phyloP scores from a whole-genome alignment of 352 stramenopile genomes.

The Pythium monospermum region DNA sequence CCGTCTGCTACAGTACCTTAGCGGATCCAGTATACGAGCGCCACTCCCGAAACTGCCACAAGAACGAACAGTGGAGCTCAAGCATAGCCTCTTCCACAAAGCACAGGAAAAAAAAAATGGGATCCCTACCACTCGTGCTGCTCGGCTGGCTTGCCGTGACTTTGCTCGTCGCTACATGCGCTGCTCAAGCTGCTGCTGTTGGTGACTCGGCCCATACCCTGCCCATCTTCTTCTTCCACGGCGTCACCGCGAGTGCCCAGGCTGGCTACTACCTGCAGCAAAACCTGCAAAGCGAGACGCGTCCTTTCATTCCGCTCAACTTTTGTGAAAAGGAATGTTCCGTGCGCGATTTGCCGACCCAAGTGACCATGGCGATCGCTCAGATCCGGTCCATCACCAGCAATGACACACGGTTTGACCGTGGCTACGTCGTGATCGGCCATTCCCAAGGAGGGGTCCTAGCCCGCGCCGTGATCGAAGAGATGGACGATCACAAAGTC shows the following conservation, averaged over 20 bases:
- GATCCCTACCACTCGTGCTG: too few species aligned
- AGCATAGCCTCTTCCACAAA: too few species aligned
- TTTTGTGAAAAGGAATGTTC: slow-evolving; percentile 42
- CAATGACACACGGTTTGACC: slow-evolving; percentile 28
- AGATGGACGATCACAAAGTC: slow-evolving; percentile 52
- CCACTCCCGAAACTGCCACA: too few species aligned
- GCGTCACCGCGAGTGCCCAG: slow-evolving; percentile 26
- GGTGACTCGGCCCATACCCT: slow-evolving; percentile 10
- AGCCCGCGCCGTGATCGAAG: slow-evolving; percentile 39
- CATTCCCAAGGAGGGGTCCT: slow-evolving; percentile 42
- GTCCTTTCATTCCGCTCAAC: slow-evolving; percentile 31
- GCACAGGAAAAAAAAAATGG: too few species aligned
- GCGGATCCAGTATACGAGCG: too few species aligned
- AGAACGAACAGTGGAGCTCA: too few species aligned
- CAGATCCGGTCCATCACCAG: slow-evolving; percentile 32
- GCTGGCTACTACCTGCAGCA: slow-evolving; percentile 26
- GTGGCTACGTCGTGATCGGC: slow-evolving; percentile 44
- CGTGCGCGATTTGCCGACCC: slow-evolving; percentile 22
- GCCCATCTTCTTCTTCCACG: slow-evolving; percentile 54
- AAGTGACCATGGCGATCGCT: slow-evolving; percentile 39
- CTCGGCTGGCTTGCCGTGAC: too few species aligned
- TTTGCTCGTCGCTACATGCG: background rate
- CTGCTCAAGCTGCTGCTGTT: background rate
- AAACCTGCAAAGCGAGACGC: slow-evolving; percentile 28
- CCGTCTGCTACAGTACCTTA: too few species aligned